Base-by-base conservation (phyloP, 768 basidiomycete genomes). In the Boletus subparvulus region DNA sequence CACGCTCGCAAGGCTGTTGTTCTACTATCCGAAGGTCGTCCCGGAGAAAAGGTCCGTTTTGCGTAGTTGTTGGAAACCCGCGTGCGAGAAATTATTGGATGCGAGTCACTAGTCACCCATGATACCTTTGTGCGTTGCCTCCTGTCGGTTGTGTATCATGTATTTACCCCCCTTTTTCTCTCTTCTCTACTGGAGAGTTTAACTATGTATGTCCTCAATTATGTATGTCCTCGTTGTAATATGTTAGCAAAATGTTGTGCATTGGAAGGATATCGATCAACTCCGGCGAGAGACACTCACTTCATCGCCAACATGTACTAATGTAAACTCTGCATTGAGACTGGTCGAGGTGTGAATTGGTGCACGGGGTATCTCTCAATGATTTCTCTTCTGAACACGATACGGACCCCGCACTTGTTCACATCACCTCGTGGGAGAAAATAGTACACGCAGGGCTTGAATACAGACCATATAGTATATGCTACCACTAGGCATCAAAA, bases 21-120 rank as follows among this genome's bases (percentile, higher is more conserved):
- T 6, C 83, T 95, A 11, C 74, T 95, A 33, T 92, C 90, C 4
- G 88, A 92, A 53, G 94, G 94, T 37, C 87, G 90, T 54, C 93
- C 93, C 30, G 92, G 90, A 46, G 92, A 95, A 74, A 86, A 87
- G 69, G 90, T 94, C 50, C 82, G 81, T n/a, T 90, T 91, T 61
- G 85, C 85, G 28, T 86, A 32, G 8, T 7, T 30, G 26, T 44
- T 41, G 28, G 52, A 39, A 26, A 26, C 35, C 28, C 49, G 50
- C 24, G 32, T 28, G 50, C 47, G 28, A 52, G 50, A 37, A 47
- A 21, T 32, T 9, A 24, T 33, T 30, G n/a, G 46, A 47, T 39
- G 40, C 35, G 17, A 45, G 33, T 16, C 5, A 10, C 36, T 6
- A 9, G 28, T 30, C 28, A 30, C 28, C 30, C 14, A 39, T 36